phyloP scores from a whole-genome alignment of 1,284 basidiomycete species.

The Puccinia horiana region DNA sequence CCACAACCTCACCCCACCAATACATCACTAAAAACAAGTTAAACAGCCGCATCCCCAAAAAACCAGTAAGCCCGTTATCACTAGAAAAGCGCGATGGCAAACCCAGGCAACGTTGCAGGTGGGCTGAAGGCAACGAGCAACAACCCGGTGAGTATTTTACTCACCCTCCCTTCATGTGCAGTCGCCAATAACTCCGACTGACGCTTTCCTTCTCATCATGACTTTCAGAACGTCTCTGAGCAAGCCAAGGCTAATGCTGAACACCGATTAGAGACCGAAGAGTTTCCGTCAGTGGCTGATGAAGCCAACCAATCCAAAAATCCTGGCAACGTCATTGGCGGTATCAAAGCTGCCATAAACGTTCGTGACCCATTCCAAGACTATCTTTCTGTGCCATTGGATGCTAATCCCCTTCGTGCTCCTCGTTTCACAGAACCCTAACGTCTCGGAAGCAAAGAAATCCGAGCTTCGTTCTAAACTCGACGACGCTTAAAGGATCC shows the following conservation, averaged over 20 bases:
- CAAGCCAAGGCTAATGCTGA: constrained; percentile 40
- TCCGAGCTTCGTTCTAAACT: constrained; percentile 29
- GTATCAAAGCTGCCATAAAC: constrained; percentile 41
- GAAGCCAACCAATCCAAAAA: background rate
- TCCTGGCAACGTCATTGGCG: constrained; percentile 30
- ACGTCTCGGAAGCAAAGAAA: constrained; percentile 44
- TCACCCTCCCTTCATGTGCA: background rate
- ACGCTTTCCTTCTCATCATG: background rate
- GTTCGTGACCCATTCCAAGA: background rate
- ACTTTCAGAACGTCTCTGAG: constrained; percentile 37
- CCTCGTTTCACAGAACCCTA: constrained; percentile 26
- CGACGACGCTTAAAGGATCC: constrained; percentile 13
- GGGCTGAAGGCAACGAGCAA: constrained; percentile 44
- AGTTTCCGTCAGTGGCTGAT: background rate
- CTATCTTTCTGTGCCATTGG: background rate
- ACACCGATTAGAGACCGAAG: constrained; percentile 33
- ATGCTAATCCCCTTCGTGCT: background rate
- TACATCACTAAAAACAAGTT: too few relatives aligned
- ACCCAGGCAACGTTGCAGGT: constrained; percentile 37
- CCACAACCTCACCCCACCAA: too few relatives aligned
- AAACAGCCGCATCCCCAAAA: too few relatives aligned
- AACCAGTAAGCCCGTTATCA: too few relatives aligned
- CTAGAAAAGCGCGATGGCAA: constrained; percentile 3
- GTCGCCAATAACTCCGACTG: background rate
- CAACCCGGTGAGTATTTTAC: constrained; percentile 32